Base-by-base conservation (phyloP, 2,329 filamentous ascomycete genomes). In the Colletotrichum euphorbiae region DNA sequence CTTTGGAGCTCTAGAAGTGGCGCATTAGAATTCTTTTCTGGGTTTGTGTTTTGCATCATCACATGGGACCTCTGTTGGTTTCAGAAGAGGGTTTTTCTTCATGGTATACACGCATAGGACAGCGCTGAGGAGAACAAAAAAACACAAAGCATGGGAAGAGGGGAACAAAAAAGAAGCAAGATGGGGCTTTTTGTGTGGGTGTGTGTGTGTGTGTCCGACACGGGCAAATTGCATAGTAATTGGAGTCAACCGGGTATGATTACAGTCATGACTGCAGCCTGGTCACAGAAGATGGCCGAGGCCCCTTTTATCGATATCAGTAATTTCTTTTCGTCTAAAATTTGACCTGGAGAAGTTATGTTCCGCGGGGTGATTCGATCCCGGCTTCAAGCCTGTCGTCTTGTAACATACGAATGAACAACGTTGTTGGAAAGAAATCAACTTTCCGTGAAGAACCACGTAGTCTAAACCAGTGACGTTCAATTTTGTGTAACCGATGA, bases 221-320 rank as follows among this genome's bases (percentile, higher is more conserved):
- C 8, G 60, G 45, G 54, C 31, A 42, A 46, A 19, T 8, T 65
- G 65, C 65, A 68, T 68, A 50, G 11, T 59, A 65, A 59, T 51
- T 42, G 65, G 65, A 64, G 65, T 68, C 65, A 65, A 57, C 13
- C 11, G 60, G 60, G 45, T 43, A 65, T 52, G 52, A 36, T 54
- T 65, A 52, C 9, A 38, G 46, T 43, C 46, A 58, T 58, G 38
- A 52, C 58, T 61, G 15, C 9, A 54, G 46, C 65, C 60, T 65
- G 59, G 54, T 54, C 52, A 42, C 31, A 40, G 6, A 15, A 13
- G 46, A 42, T 42, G 51, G 60, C 60, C 36, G 46, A 54, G 48
- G 62, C 19, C 11, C 21, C 40, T 48, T 52, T 58, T 48, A 61
- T 42, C 19, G 59, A 48, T 64, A 52, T 57, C 15, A 64, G 3